A percentile compares a stretch with the other conserved stretches of the same genome.
phyloP scores from a whole-genome alignment of 495 filamentous ascomycete genomes.

The Penicillium cataractarum region DNA sequence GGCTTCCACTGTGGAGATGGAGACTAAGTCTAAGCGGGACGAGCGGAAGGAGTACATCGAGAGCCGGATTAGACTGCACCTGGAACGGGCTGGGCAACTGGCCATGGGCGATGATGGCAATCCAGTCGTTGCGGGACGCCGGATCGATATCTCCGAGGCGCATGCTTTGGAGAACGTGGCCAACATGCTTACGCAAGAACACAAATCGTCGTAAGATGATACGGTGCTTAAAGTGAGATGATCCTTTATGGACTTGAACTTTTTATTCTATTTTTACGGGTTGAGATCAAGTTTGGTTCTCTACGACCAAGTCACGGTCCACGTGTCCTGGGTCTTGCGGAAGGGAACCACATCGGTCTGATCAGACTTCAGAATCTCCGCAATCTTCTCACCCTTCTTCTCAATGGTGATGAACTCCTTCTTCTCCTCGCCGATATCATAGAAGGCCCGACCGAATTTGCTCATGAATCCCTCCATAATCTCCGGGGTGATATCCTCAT shows the following conservation, averaged over 20 bases:
- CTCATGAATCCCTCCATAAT: slow-evolving; percentile 75
- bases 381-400: slow-evolving; percentile 62
- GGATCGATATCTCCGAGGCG: slow-evolving; percentile 48
- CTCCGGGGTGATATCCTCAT: slow-evolving; percentile 70
- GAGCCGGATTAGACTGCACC: slow-evolving; percentile 56
- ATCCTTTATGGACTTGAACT: slow-evolving; percentile 14
- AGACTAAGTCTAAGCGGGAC: slow-evolving; percentile 47
- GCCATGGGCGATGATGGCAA: slow-evolving; percentile 43
- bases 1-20: slow-evolving; percentile 32
- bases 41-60: slow-evolving; percentile 78
- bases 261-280: slow-evolving; percentile 15
- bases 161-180: slow-evolving; percentile 50
- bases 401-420: slow-evolving; percentile 63
- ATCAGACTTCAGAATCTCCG: slow-evolving; percentile 51
- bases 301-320: slow-evolving; percentile 57
- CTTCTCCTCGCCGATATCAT: slow-evolving; percentile 54
- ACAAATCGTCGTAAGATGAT: slow-evolving; percentile 22
- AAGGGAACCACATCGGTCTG: slow-evolving; percentile 72
- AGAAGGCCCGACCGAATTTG: slow-evolving; percentile 75
- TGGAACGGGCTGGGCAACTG: slow-evolving; percentile 50
- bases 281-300: slow-evolving; percentile 5
- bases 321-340: slow-evolving; percentile 65
- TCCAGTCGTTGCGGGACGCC: slow-evolving; percentile 44
- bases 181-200: slow-evolving; percentile 44
- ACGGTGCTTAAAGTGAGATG: slow-evolving; percentile 1